Percentiles rank a stretch among this genome's conserved stretches.
These are phyloP conservation scores for Coemansia sp. DNA, from an alignment of 192 early-diverging fungal genomes.

Conservation along the genomic window DNA sequence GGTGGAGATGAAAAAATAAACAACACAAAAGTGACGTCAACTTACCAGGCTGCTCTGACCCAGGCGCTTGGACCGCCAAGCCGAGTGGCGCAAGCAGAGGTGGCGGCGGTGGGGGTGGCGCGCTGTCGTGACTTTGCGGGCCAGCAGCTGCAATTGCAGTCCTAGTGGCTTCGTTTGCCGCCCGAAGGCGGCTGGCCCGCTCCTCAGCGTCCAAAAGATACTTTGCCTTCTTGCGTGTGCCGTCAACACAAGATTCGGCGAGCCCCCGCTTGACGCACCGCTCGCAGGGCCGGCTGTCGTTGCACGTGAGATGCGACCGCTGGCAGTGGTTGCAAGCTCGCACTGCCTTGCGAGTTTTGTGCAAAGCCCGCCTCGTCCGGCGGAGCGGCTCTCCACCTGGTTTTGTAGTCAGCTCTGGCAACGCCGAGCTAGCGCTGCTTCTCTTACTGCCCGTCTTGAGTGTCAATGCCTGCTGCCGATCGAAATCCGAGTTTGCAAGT, in stretches of 20 bases:
- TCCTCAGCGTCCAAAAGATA: conserved; percentile 73
- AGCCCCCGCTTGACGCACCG: conserved; percentile 84
- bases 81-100: background rate
- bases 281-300: conserved; percentile 73
- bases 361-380: background rate
- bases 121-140: background rate
- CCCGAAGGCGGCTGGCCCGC: conserved; percentile 15
- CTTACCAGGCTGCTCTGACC: conserved; percentile 12
- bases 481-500: background rate
- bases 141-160: background rate
- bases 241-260: conserved; percentile 73
- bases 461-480: background rate
- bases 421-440: background rate
- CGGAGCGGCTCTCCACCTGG: background rate
- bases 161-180: conserved; percentile 1
- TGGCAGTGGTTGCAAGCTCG: conserved; percentile 66
- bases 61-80: conserved; percentile 1
- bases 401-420: background rate
- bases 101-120: background rate
- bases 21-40: background rate
- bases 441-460: background rate
- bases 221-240: conserved; percentile 86
- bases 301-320: conserved; percentile 61
- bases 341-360: conserved; percentile 52
- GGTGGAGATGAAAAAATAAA: background rate